Evolutionary conservation across 345 rosid species (phyloP).

Genomic region (Cardamine chenopodiifolia): DNA sequence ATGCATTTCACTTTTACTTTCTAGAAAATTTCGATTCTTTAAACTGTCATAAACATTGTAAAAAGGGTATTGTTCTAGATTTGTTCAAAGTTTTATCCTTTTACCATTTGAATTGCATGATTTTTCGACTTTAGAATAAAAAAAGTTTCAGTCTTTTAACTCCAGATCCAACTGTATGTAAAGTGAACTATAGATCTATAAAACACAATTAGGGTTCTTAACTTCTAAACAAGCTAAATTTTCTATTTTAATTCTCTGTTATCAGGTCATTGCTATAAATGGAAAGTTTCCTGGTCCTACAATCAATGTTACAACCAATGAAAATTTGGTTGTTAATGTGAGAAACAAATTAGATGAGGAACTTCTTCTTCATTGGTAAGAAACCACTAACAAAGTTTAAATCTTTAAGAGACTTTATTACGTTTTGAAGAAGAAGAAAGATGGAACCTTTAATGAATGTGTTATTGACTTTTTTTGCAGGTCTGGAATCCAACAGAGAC

Average conservation of each 20-base stretch:
- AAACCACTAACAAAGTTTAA: not conserved
- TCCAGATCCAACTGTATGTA: slow-evolving; percentile 19
- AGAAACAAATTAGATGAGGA: slow-evolving; percentile 85
- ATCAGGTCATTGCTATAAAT: slow-evolving; percentile 92
- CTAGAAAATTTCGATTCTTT: slow-evolving; percentile 3
- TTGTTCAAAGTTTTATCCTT: slow-evolving; percentile 27
- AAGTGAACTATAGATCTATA: slow-evolving; percentile 53
- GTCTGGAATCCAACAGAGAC: slow-evolving; percentile 93
- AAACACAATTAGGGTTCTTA: slow-evolving; percentile 30
- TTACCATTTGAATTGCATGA: slow-evolving; percentile 21
- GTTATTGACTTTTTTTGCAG: slow-evolving; percentile 37
- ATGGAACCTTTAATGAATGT: slow-evolving; percentile 1
- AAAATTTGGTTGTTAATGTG: slow-evolving; percentile 83
- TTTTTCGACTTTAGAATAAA: not conserved
- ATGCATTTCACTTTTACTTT: slow-evolving; percentile 15
- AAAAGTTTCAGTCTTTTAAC: slow-evolving; percentile 48
- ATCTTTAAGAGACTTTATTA: not conserved
- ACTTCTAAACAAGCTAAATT: not conserved
- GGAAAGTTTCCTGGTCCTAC: slow-evolving; percentile 92
- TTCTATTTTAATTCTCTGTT: slow-evolving; percentile 24
- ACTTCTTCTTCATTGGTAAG: slow-evolving; percentile 87
- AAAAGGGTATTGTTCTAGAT: not conserved
- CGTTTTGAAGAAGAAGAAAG: not conserved
- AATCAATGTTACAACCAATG: slow-evolving; percentile 85
- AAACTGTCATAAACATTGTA: not conserved